Evolutionary conservation across 495 filamentous ascomycete species (phyloP).

Genomic region (Margaritispora aquatica): DNA sequence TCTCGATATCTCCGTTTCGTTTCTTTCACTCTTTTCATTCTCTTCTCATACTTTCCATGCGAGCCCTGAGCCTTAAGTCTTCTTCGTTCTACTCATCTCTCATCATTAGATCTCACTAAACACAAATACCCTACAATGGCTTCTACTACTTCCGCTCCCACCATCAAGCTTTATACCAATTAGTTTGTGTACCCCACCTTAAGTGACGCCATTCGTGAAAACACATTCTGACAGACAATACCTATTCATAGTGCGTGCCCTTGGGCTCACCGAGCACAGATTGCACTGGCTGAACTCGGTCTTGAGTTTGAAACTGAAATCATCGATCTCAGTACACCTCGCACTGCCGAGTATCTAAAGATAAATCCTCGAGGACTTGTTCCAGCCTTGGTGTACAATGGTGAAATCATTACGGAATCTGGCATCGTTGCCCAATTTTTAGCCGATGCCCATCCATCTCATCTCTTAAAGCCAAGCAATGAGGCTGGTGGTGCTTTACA

Average conservation of each 20-base stretch:
- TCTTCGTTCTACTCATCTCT: not conserved
- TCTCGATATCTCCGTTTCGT: not conserved
- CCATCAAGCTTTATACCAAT: slow-evolving; percentile 2
- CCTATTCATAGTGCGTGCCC: too few relatives aligned
- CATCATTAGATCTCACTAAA: not conserved
- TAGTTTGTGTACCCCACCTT: too few relatives aligned
- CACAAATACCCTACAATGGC: slow-evolving; percentile 6
- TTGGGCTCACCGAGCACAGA: slow-evolving; percentile 78
- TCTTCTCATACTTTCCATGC: too few relatives aligned
- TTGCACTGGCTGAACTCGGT: slow-evolving; percentile 64
- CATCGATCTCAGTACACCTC: slow-evolving; percentile 66
- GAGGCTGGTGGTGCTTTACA: slow-evolving; percentile 35
- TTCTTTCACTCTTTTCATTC: not conserved
- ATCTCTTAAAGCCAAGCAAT: slow-evolving; percentile 43
- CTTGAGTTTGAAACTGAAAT: slow-evolving; percentile 73
- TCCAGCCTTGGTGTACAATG: slow-evolving; percentile 63
- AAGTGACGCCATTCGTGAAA: slow-evolving; percentile 22
- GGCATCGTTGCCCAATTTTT: slow-evolving; percentile 74
- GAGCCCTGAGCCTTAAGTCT: too few relatives aligned
- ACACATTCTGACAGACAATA: slow-evolving; percentile 65
- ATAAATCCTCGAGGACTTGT: slow-evolving; percentile 85
- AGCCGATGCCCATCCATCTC: slow-evolving; percentile 42
- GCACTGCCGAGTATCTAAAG: slow-evolving; percentile 77
- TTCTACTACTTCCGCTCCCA: not conserved
- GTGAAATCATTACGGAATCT: slow-evolving; percentile 63